These are phyloP conservation scores for Colletotrichum agaves DNA, from an alignment of 2,329 filamentous ascomycete species.

Conservation along the genomic window DNA sequence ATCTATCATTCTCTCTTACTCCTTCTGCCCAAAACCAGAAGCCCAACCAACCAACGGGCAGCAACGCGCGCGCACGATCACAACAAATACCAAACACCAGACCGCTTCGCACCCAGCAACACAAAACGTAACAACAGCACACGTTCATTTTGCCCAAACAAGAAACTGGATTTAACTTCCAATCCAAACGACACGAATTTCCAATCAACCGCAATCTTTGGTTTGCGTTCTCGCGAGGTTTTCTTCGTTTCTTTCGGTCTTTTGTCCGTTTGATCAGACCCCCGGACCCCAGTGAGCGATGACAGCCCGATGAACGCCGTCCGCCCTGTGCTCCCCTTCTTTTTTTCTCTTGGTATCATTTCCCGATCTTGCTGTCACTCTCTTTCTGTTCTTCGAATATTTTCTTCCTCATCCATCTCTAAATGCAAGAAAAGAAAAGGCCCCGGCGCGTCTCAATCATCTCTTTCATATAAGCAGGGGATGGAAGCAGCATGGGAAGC, in stretches of 20 bases:
- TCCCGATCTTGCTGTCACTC: not conserved
- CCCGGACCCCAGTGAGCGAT: not conserved
- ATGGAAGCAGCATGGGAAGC: too few relatives aligned
- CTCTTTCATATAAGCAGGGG: too few relatives aligned
- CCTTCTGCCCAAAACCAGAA: not conserved
- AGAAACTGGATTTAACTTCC: not conserved
- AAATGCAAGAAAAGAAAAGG: too few relatives aligned
- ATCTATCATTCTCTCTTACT: not conserved
- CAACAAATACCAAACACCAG: not conserved
- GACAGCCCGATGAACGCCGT: not conserved
- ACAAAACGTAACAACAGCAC: not conserved
- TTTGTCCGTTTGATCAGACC: not conserved
- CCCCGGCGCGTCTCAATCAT: too few relatives aligned
- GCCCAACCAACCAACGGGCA: not conserved
- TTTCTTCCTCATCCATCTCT: not conserved
- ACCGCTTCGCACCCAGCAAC: not conserved
- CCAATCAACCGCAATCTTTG: not conserved
- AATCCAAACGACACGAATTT: not conserved
- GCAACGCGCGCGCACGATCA: not conserved
- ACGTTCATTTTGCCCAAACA: not conserved
- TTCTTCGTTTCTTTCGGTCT: not conserved
- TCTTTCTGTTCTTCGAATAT: not conserved
- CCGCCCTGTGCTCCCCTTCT: not conserved
- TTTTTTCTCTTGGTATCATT: conserved; percentile 6
- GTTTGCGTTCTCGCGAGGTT: not conserved